Evolutionary conservation across 176 grass and related monocot species (phyloP).

Genomic region (Themeda triandra): DNA sequence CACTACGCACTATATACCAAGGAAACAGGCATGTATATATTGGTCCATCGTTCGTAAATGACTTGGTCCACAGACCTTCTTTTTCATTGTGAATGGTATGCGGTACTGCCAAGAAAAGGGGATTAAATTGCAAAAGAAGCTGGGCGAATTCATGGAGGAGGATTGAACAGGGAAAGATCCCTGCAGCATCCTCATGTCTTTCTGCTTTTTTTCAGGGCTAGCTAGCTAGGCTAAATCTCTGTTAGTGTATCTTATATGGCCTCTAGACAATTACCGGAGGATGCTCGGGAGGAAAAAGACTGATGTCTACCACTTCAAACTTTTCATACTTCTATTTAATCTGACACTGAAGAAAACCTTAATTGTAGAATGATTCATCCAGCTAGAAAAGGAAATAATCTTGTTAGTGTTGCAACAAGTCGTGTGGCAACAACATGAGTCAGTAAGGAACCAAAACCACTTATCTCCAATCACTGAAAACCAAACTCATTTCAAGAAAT

Average conservation of each 20-base stretch:
- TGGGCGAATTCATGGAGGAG: neutral
- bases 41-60: constrained; percentile 1
- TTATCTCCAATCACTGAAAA: neutral
- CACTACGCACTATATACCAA: neutral
- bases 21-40: neutral
- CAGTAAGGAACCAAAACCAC: neutral
- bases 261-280: no score
- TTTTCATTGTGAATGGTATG: neutral
- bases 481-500: neutral
- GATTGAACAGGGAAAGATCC: neutral
- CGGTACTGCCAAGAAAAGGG: neutral
- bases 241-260: no score
- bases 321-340: no score
- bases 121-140: neutral
- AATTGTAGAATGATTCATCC: neutral
- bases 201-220: neutral
- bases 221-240: neutral
- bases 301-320: no score
- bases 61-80: neutral
- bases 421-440: neutral
- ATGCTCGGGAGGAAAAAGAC: no score
- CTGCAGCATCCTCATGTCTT: no score
- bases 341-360: neutral
- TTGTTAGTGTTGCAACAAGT: neutral
- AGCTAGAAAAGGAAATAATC: neutral